phyloP scores from a whole-genome alignment of 345 rosid genomes.

The Salix viminalis region DNA sequence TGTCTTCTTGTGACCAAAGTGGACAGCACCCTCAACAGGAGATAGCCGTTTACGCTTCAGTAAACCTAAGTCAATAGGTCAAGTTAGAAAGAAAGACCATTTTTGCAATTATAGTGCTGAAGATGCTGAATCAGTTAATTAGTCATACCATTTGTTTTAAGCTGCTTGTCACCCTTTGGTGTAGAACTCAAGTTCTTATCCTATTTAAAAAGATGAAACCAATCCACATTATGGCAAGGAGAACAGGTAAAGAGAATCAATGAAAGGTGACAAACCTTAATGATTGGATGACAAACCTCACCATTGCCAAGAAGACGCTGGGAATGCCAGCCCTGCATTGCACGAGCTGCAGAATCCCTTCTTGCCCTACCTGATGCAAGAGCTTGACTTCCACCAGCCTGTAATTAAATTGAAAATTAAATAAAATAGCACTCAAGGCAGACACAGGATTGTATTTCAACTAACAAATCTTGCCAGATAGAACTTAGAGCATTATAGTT shows the following conservation, averaged over 20 bases:
- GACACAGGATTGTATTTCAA: neutral
- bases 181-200: conserved; percentile 20
- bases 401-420: neutral
- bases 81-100: neutral
- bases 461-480: neutral
- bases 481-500: neutral
- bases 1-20: conserved; percentile 10
- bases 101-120: conserved; percentile 2
- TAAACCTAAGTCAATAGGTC: conserved; percentile 13
- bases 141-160: conserved; percentile 20
- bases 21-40: conserved; percentile 12
- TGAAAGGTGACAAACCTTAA: conserved; percentile 17
- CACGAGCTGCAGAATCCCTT: conserved; percentile 36
- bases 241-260: neutral
- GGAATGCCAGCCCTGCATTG: conserved; percentile 39
- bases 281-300: conserved; percentile 29
- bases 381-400: conserved; percentile 27
- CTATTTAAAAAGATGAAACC: neutral
- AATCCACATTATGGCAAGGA: neutral
- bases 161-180: conserved; percentile 23
- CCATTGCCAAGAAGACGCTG: conserved; percentile 35
- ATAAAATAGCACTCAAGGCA: neutral
- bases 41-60: conserved; percentile 27
- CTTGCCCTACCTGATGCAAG: conserved; percentile 27
- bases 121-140: neutral